Evolutionary conservation across 441 rosid species (phyloP).

Genomic region (Lepidium campestre): DNA sequence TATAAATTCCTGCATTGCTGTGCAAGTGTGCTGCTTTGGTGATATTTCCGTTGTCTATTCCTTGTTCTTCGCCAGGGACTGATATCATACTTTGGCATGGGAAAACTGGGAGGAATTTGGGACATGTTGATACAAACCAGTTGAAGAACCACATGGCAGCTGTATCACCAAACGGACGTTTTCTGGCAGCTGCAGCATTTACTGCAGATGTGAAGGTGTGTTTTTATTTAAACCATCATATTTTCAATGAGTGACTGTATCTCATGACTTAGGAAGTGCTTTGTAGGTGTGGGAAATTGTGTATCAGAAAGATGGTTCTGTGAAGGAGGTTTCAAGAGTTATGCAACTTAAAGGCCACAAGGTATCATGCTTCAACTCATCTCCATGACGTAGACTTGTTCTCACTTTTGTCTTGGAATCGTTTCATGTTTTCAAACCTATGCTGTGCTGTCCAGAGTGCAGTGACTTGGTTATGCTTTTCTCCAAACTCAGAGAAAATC

Average conservation of each 20-base stretch:
- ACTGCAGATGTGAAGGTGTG: conserved; percentile 94
- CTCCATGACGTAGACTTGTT: not conserved
- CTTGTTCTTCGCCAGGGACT: conserved; percentile 48
- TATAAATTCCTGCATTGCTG: not conserved
- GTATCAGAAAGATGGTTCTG: conserved; percentile 89
- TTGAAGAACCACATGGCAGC: conserved; percentile 88
- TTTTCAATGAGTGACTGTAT: not conserved
- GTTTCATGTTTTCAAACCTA: conserved; percentile 4
- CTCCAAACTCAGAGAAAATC: conserved; percentile 82
- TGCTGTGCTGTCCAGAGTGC: conserved; percentile 37
- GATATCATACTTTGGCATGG: conserved; percentile 97
- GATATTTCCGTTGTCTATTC: not conserved
- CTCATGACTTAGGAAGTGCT: conserved; percentile 7
- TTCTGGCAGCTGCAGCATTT: conserved; percentile 97
- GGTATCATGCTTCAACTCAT: conserved; percentile 33
- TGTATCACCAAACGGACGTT: conserved; percentile 95
- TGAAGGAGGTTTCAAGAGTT: conserved; percentile 75
- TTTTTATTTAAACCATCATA: not conserved
- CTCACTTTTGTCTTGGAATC: not conserved
- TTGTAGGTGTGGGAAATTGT: conserved; percentile 87
- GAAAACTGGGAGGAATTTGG: conserved; percentile 67
- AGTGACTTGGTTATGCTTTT: conserved; percentile 83
- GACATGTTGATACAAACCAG: conserved; percentile 77
- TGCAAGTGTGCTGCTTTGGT: not conserved
- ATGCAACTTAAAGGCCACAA: conserved; percentile 99